Conservation (phyloP, 2,329 filamentous ascomycete genomes). For the Coniochaeta sp. region DNA sequence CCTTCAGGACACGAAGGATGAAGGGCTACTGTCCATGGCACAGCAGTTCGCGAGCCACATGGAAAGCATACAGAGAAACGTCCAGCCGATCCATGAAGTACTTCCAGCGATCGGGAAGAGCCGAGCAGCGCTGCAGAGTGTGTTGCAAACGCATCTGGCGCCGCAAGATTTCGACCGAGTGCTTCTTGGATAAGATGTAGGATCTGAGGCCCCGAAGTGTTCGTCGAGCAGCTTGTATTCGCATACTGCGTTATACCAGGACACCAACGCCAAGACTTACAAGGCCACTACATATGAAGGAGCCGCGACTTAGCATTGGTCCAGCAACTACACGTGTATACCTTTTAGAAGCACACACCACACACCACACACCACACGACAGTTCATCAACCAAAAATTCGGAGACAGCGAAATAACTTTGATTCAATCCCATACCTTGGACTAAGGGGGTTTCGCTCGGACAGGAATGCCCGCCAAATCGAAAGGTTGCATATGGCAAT, state of each 20-base stretch:
- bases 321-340: too few relatives aligned
- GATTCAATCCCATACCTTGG: not conserved
- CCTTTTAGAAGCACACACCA: too few relatives aligned
- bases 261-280: too few relatives aligned
- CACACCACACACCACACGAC: too few relatives aligned
- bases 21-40: constrained; percentile 36
- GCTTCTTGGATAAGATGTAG: constrained; percentile 28
- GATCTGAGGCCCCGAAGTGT: too few relatives aligned
- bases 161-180: constrained; percentile 38
- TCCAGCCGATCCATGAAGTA: constrained; percentile 46
- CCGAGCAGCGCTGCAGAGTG: constrained; percentile 40
- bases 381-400: too few relatives aligned
- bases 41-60: constrained; percentile 46
- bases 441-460: not conserved
- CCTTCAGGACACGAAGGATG: constrained; percentile 28
- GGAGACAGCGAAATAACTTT: too few relatives aligned
- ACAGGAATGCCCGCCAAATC: not conserved
- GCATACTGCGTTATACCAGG: not conserved
- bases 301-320: too few relatives aligned
- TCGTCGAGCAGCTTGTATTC: not conserved
- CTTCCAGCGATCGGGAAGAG: constrained; percentile 39
- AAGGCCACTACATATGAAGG: too few relatives aligned
- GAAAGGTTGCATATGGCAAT: too few relatives aligned
- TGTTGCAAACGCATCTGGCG: constrained; percentile 38
- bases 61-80: constrained; percentile 47